Conservation (phyloP, 1,284 basidiomycete species). For the Papiliotrema nemorosa region DNA sequence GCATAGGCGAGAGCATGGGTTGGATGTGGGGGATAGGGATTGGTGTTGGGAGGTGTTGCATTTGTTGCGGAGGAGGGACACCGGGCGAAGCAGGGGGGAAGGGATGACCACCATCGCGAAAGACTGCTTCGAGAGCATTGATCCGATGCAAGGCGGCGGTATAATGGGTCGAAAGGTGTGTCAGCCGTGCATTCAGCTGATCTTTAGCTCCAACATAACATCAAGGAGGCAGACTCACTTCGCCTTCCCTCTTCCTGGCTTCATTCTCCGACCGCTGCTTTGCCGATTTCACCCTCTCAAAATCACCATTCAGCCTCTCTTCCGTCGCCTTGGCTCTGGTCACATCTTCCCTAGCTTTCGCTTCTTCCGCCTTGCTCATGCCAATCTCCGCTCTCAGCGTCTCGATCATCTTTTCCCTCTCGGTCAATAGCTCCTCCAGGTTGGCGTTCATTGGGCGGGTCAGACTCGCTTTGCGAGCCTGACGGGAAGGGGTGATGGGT, state of each 20-base stretch:
- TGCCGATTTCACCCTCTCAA: constrained; percentile 26
- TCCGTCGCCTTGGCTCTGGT: constrained; percentile 22
- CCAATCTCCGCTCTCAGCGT: constrained; percentile 40
- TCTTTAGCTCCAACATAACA: background rate
- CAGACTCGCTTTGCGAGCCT: constrained; percentile 24
- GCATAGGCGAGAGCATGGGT: constrained; percentile 7
- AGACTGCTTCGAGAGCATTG: constrained; percentile 4
- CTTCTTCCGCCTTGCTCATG: constrained; percentile 37
- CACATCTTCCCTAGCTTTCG: constrained; percentile 37
- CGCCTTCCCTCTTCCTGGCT: constrained; percentile 29
- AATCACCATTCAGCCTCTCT: constrained; percentile 29
- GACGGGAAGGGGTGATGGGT: constrained; percentile 8
- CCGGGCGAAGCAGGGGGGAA: constrained; percentile 5
- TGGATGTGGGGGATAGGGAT: background rate
- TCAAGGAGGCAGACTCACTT: constrained; percentile 23
- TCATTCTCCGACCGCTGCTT: constrained; percentile 24
- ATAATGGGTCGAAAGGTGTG: constrained; percentile 11
- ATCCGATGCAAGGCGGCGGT: constrained; percentile 16
- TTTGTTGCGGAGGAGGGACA: background rate
- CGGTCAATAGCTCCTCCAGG: constrained; percentile 27
- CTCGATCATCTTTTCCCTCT: constrained; percentile 39
- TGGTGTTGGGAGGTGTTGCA: background rate
- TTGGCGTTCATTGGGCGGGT: constrained; percentile 21
- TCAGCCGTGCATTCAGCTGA: constrained; percentile 7
- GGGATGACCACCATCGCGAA: constrained; percentile 1